Evolutionary conservation across 768 basidiomycete species (phyloP).

Genomic region (Pilatotrama ljubarskyi): DNA sequence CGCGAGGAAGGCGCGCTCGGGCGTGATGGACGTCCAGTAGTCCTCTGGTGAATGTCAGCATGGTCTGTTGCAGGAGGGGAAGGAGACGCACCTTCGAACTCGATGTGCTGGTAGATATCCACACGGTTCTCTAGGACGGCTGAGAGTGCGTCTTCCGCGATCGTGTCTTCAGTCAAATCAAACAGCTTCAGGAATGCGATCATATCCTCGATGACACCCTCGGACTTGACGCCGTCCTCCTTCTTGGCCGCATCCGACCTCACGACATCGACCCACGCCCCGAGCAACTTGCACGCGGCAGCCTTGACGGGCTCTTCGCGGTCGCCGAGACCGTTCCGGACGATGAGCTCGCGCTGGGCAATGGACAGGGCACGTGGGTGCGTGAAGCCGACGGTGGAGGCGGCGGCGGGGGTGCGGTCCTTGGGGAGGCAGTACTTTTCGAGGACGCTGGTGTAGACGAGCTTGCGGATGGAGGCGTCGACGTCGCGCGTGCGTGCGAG

Average conservation of each 20-base stretch:
- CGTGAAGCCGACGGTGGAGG: constrained; percentile 49
- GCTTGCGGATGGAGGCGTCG: constrained; percentile 71
- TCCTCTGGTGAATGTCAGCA: constrained; percentile 43
- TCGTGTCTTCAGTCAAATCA: constrained; percentile 55
- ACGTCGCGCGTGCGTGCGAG: constrained; percentile 79
- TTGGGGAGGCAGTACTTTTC: constrained; percentile 41
- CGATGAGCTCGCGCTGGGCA: constrained; percentile 72
- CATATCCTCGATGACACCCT: constrained; percentile 32
- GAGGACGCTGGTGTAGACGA: constrained; percentile 66
- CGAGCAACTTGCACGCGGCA: constrained; percentile 72
- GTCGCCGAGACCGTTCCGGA: constrained; percentile 84
- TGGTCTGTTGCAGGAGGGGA: not conserved
- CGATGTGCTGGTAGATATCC: constrained; percentile 66
- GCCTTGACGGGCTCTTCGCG: constrained; percentile 71
- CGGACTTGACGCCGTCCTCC: constrained; percentile 47
- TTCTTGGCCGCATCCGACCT: constrained; percentile 32
- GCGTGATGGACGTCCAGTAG: constrained; percentile 71
- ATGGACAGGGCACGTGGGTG: constrained; percentile 69
- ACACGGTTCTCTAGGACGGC: constrained; percentile 67
- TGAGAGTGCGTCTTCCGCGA: constrained; percentile 73
- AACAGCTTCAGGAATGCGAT: constrained; percentile 56
- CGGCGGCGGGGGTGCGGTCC: constrained; percentile 8
- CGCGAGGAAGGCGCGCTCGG: constrained; percentile 78
- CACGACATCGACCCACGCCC: constrained; percentile 71
- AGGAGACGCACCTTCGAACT: constrained; percentile 57